Evolutionary conservation across 2,329 filamentous ascomycete species (phyloP), one percentile per base, ranked within the genome.

Genomic region (Lasiodiplodia gonubiensis): DNA sequence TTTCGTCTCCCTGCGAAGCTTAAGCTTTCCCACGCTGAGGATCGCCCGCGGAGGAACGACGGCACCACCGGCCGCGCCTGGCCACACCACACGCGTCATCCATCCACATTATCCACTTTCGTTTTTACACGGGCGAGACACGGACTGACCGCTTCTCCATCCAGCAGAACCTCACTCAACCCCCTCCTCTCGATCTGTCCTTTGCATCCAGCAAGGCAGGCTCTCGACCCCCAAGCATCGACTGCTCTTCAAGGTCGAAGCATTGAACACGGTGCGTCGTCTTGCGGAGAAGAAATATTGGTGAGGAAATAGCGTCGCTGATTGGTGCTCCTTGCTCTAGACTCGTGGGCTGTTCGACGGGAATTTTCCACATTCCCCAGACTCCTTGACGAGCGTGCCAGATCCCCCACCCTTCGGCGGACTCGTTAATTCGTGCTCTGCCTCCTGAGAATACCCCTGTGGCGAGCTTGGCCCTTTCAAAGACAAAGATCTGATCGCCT

Each of bases 391-490:
- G 74, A 76, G 74, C 72, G 71, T 75, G 75, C 70, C 69, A 70
- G 71, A 71, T 72, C 74, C 70, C 70, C 69, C 71, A 70, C 72
- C 69, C 74, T 60, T 70, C 74, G 75, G 82, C 76, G 82, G 83
- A 84, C 81, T 80, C 83, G 83, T 85, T 85, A 83, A 80, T 78
- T 84, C 83, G 82, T 82, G 81, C 78, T 85, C 81, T 84, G 79
- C 82, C 77, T 68, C 64, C 69, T 65, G 69, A 71, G 68, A 69
- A 70, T 70, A 69, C 74, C 75, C 76, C 77, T 77, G 77, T 72
- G 72, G 70, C 70, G 72, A 71, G 69, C 73, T 74, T 73, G 74
- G 74, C 74, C 75, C 71, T 72, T 72, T 74, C 71, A 70, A 57
- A 68, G 68, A 72, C 74, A 74, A 74, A 75, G 72, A 75, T 73